A percentile compares a stretch with the other conserved stretches of the same genome.
Conservation (phyloP, 1,284 basidiomycete species). For the Marasmius tenuissimus region DNA sequence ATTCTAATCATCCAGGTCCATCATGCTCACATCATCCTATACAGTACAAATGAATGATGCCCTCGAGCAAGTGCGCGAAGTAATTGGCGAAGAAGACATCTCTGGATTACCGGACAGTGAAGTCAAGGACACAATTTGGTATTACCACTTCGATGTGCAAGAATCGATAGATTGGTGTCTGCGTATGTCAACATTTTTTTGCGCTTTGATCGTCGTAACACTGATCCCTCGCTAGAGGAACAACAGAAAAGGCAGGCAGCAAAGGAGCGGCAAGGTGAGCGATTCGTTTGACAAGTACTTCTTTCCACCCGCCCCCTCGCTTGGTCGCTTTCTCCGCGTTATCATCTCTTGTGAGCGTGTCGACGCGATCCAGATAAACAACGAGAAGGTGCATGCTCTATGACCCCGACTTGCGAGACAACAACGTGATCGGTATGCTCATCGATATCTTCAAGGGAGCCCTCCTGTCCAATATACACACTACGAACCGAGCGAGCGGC, state of each 20-base stretch:
- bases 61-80: slow-evolving; percentile 63
- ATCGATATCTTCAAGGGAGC: neutral
- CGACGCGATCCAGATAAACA: slow-evolving; percentile 17
- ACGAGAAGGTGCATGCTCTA: slow-evolving; percentile 41
- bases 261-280: slow-evolving; percentile 83
- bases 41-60: slow-evolving; percentile 75
- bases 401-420: slow-evolving; percentile 1
- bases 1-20: neutral
- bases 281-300: slow-evolving; percentile 27
- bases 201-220: neutral
- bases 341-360: slow-evolving; percentile 17
- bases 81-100: slow-evolving; percentile 65
- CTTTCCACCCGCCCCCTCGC: slow-evolving; percentile 19
- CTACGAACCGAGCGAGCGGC: slow-evolving; percentile 27
- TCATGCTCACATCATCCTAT: neutral
- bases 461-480: neutral
- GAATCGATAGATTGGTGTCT: slow-evolving; percentile 74
- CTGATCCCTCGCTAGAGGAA: slow-evolving; percentile 46
- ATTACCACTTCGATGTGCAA: slow-evolving; percentile 86
- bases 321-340: slow-evolving; percentile 10
- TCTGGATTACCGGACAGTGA: slow-evolving; percentile 73
- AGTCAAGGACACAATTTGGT: slow-evolving; percentile 86
- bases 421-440: neutral
- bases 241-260: slow-evolving; percentile 54
- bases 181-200: slow-evolving; percentile 43